Evolutionary conservation across 148 eudicot species (phyloP).

Genomic region (Linanthus parryae): DNA sequence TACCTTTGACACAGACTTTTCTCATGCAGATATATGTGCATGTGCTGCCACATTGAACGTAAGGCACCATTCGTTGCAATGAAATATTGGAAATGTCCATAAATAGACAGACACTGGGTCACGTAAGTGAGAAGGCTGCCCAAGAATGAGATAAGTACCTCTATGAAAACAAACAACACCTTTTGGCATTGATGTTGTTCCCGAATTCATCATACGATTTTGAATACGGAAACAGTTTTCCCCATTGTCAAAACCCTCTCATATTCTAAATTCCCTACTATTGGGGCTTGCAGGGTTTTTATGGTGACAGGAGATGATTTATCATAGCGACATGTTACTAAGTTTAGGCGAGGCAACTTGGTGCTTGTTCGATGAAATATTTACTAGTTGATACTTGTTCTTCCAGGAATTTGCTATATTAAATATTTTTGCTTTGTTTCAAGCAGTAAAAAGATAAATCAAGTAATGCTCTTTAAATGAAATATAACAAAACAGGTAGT

Average conservation of each 20-base stretch:
- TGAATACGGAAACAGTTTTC: constrained; percentile 31
- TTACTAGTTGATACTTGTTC: too few relatives aligned
- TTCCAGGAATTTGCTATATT: too few relatives aligned
- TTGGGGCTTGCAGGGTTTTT: too few relatives aligned
- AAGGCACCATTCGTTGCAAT: constrained; percentile 82
- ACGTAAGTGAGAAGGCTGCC: constrained; percentile 33
- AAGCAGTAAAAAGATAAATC: too few relatives aligned
- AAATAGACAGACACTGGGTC: constrained; percentile 49
- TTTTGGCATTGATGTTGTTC: constrained; percentile 74
- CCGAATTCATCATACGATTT: constrained; percentile 55
- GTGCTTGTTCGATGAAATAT: too few relatives aligned
- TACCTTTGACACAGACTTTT: constrained; percentile 32
- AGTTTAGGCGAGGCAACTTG: constrained; percentile 36
- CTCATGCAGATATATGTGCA: constrained; percentile 57
- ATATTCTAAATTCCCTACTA: constrained; percentile 26
- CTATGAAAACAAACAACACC: constrained; percentile 70
- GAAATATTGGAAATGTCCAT: constrained; percentile 80
- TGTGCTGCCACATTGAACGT: constrained; percentile 69
- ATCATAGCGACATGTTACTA: constrained; percentile 34
- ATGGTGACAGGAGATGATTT: constrained; percentile 11
- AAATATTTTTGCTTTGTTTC: too few relatives aligned
- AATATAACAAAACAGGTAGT: too few relatives aligned
- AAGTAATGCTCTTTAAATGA: too few relatives aligned
- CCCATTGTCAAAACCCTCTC: constrained; percentile 42
- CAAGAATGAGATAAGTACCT: constrained; percentile 62